These are phyloP conservation scores for Phaeosphaeriaceae sp. DNA, from an alignment of 2,329 filamentous ascomycete genomes.

Conservation along the genomic window DNA sequence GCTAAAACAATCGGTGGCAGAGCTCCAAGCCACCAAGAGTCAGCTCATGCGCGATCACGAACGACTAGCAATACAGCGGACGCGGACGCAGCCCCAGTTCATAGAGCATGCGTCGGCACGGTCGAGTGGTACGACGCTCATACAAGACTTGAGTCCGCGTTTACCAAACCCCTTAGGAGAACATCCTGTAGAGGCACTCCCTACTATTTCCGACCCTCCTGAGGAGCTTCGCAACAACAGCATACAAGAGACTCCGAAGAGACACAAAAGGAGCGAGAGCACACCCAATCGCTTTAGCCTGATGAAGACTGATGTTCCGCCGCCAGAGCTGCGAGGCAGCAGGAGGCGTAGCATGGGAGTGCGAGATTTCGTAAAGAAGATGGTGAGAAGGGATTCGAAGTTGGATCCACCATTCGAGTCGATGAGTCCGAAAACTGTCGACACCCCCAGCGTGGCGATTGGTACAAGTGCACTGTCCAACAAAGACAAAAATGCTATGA, in stretches of 20 bases:
- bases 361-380: slow-evolving; percentile 37
- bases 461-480: slow-evolving; percentile 4
- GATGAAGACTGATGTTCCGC: slow-evolving; percentile 30
- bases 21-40: slow-evolving; percentile 37
- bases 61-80: slow-evolving; percentile 30
- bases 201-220: slow-evolving; percentile 5
- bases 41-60: slow-evolving; percentile 44
- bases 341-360: slow-evolving; percentile 31
- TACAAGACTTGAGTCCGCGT: slow-evolving; percentile 28
- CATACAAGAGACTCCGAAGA: slow-evolving; percentile 27
- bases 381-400: slow-evolving; percentile 31
- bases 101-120: slow-evolving; percentile 35
- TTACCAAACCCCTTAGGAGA: slow-evolving; percentile 22
- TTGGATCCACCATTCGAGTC: slow-evolving; percentile 4
- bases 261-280: slow-evolving; percentile 19
- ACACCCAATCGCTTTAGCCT: slow-evolving; percentile 22
- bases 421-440: slow-evolving; percentile 6
- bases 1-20: slow-evolving; percentile 27
- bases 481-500: slow-evolving; percentile 6
- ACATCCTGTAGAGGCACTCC: slow-evolving; percentile 12
- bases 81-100: slow-evolving; percentile 26
- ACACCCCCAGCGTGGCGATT: not conserved
- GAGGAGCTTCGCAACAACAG: slow-evolving; percentile 15
- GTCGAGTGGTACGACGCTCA: slow-evolving; percentile 43
- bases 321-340: slow-evolving; percentile 25